phyloP scores from a whole-genome alignment of 768 basidiomycete genomes.

The Auricularia cornea region DNA sequence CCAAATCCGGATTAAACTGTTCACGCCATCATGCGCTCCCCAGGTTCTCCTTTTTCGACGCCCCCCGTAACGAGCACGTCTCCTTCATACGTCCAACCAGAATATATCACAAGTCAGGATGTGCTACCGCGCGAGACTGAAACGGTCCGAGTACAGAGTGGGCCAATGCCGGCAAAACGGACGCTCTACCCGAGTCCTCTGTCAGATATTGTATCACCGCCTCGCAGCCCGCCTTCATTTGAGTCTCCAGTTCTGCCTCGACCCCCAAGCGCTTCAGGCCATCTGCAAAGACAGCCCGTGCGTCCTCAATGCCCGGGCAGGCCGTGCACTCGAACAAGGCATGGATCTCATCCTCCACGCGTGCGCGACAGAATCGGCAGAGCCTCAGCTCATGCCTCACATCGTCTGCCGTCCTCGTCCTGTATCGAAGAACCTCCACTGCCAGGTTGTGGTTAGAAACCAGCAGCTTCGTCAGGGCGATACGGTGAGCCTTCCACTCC shows the following conservation, averaged over 20 bases:
- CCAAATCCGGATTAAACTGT: too few relatives aligned
- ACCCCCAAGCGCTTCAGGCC: background rate
- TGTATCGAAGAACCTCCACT: background rate
- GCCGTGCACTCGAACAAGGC: background rate
- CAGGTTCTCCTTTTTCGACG: too few relatives aligned
- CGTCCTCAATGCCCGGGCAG: background rate
- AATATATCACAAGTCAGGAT: too few relatives aligned
- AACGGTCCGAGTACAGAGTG: background rate
- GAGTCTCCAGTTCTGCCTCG: background rate
- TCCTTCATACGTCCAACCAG: too few relatives aligned
- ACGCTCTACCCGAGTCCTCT: background rate
- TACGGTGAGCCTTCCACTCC: background rate
- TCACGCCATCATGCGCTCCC: too few relatives aligned
- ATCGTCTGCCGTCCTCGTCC: background rate
- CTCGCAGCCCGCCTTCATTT: background rate
- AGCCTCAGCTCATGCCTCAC: background rate
- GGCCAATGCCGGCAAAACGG: background rate
- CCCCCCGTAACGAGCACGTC: too few relatives aligned
- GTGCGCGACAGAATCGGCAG: background rate
- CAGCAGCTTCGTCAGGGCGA: background rate
- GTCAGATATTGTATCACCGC: background rate
- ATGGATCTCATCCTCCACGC: background rate
- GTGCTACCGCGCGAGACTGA: too few relatives aligned
- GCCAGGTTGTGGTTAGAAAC: background rate
- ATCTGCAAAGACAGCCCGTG: background rate